Conservation (phyloP, 768 basidiomycete species). For the Pleurotus platypus region DNA sequence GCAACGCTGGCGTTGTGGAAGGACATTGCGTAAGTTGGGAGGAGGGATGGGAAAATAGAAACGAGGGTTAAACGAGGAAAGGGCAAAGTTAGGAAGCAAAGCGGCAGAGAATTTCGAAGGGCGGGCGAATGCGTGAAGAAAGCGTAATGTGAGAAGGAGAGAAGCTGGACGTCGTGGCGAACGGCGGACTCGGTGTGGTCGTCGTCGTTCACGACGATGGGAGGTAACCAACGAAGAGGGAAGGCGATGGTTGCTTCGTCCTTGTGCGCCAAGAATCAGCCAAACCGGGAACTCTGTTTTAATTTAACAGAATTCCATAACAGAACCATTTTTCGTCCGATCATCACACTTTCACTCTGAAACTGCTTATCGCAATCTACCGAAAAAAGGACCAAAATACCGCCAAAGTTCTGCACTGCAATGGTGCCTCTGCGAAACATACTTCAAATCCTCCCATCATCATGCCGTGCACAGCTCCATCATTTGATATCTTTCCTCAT, state of each 20-base stretch:
- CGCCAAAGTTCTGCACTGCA: constrained; percentile 1
- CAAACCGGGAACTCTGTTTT: constrained; percentile 5
- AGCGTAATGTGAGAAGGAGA: constrained; percentile 1
- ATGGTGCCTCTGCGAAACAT: background rate
- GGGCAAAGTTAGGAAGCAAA: constrained; percentile 8
- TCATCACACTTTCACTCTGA: background rate
- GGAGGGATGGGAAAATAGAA: constrained; percentile 9
- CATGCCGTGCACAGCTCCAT: too few relatives aligned
- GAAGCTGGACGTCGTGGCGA: constrained; percentile 6
- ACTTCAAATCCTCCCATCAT: background rate
- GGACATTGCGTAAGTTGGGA: constrained; percentile 31
- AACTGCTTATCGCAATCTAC: constrained; percentile 1
- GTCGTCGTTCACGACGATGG: constrained; percentile 9
- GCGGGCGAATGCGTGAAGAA: constrained; percentile 3
- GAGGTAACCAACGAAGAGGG: constrained; percentile 5
- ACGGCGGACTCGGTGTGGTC: constrained; percentile 3
- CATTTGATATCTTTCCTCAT: too few relatives aligned
- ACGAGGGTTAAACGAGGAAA: constrained; percentile 9
- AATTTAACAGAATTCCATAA: constrained; percentile 4
- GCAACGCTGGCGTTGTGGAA: constrained; percentile 38
- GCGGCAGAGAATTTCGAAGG: constrained; percentile 5
- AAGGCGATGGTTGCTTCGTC: background rate
- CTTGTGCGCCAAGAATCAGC: constrained; percentile 8
- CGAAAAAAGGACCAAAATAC: constrained; percentile 1
- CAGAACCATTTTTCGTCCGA: constrained; percentile 1